Conservation (phyloP, 148 eudicot genomes). For the Linanthus parryae region DNA sequence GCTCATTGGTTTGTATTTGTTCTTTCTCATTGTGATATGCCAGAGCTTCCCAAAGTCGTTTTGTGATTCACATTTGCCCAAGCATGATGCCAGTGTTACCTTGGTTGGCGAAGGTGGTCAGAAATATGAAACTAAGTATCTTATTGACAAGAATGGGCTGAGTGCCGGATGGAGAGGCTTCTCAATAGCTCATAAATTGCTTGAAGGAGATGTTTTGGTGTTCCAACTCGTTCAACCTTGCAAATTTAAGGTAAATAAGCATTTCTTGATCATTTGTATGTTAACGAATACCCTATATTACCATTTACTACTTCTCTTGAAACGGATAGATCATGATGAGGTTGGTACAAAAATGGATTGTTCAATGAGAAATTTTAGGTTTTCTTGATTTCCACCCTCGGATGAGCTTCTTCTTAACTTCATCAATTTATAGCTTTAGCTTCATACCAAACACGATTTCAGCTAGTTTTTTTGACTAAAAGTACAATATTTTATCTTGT, state of each 20-base stretch:
- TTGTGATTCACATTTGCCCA: constrained; percentile 27
- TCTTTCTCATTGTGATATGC: constrained; percentile 5
- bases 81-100: constrained; percentile 19
- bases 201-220: constrained; percentile 34
- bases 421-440: background rate
- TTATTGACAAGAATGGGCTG: constrained; percentile 25
- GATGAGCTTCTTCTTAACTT: too few relatives aligned
- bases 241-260: constrained; percentile 30
- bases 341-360: too few relatives aligned
- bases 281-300: background rate
- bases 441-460: background rate
- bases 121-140: constrained; percentile 26
- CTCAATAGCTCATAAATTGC: constrained; percentile 31
- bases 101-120: constrained; percentile 26
- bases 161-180: constrained; percentile 52
- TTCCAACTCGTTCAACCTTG: constrained; percentile 30
- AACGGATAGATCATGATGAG: background rate
- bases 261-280: background rate
- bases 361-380: too few relatives aligned
- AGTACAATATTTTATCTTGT: background rate
- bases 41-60: constrained; percentile 29
- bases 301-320: too few relatives aligned
- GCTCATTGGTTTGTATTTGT: background rate
- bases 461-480: background rate
- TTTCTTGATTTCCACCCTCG: background rate